These are phyloP conservation scores for Fusarium pininemorale DNA, from an alignment of 2,329 filamentous ascomycete genomes.

Conservation along the genomic window DNA sequence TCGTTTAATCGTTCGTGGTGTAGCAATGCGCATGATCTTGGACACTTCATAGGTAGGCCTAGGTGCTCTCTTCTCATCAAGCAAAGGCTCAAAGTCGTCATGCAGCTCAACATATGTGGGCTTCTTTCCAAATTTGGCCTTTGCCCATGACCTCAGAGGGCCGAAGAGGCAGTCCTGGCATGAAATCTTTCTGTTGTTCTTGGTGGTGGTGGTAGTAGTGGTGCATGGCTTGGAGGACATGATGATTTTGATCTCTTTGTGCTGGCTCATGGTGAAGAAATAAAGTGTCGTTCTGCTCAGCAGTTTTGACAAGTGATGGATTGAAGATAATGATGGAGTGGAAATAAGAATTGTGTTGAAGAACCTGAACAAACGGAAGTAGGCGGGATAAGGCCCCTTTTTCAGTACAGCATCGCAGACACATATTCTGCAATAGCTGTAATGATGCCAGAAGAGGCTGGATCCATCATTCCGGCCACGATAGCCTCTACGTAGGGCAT, in stretches of 20 bases:
- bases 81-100: constrained; percentile 37
- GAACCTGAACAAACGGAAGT: too few relatives aligned
- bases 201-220: neutral
- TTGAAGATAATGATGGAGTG: neutral
- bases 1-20: constrained; percentile 50
- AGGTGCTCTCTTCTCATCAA: constrained; percentile 19
- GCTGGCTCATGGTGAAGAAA: constrained; percentile 15
- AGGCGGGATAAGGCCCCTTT: constrained; percentile 14
- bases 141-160: constrained; percentile 25
- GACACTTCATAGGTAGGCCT: constrained; percentile 53
- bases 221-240: constrained; percentile 12
- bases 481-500: neutral
- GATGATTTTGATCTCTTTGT: constrained; percentile 28
- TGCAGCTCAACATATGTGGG: neutral
- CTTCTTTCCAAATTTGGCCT: neutral
- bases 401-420: constrained; percentile 4
- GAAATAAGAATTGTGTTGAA: neutral
- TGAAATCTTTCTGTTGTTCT: neutral
- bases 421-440: neutral
- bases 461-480: constrained; percentile 28
- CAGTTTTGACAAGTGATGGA: neutral
- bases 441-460: constrained; percentile 16
- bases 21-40: constrained; percentile 54
- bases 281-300: constrained; percentile 4
- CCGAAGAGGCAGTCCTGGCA: constrained; percentile 23